Evolutionary conservation across 352 stramenopile species (phyloP).

Genomic region (Phytophthora fragariae): DNA sequence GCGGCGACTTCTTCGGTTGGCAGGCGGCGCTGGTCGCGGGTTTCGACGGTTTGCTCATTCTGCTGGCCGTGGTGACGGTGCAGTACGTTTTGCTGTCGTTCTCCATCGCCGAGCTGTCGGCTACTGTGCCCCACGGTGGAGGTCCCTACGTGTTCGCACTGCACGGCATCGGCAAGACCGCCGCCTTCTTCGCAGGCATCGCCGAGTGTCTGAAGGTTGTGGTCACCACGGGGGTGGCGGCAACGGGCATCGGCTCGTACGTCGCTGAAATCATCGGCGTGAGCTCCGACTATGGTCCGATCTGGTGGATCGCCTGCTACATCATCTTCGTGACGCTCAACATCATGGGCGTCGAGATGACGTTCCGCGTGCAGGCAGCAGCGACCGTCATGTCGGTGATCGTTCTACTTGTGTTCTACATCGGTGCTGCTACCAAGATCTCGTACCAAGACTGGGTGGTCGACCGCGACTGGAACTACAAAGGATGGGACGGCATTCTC

Average conservation of each 20-base stretch:
- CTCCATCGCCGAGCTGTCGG: slow-evolving; percentile 69
- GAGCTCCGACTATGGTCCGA: slow-evolving; percentile 39
- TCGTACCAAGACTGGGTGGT: slow-evolving; percentile 63
- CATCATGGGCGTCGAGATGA: slow-evolving; percentile 63
- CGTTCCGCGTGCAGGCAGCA: slow-evolving; percentile 66
- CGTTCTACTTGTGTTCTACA: slow-evolving; percentile 64
- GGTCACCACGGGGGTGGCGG: slow-evolving; percentile 57
- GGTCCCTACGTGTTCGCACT: slow-evolving; percentile 70
- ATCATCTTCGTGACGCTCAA: slow-evolving; percentile 66
- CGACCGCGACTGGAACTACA: slow-evolving; percentile 67
- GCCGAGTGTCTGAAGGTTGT: slow-evolving; percentile 69
- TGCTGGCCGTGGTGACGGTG: slow-evolving; percentile 61
- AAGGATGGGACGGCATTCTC: slow-evolving; percentile 53
- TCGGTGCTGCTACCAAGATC: slow-evolving; percentile 55
- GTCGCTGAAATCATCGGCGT: slow-evolving; percentile 59
- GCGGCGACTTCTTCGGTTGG: slow-evolving; percentile 72
- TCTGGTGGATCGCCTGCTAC: slow-evolving; percentile 70
- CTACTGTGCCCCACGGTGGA: slow-evolving; percentile 55
- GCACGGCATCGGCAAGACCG: slow-evolving; percentile 55
- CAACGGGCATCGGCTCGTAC: slow-evolving; percentile 68
- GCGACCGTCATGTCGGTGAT: slow-evolving; percentile 61
- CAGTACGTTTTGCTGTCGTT: slow-evolving; percentile 72
- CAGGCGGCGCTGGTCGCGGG: slow-evolving; percentile 58
- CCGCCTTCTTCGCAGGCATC: slow-evolving; percentile 65
- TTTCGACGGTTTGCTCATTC: slow-evolving; percentile 65